Evolutionary conservation across 164 flowering plant genomes (phyloP), one percentile per base, ranked within the genome.

Genomic region (Umbilicus rupestris): DNA sequence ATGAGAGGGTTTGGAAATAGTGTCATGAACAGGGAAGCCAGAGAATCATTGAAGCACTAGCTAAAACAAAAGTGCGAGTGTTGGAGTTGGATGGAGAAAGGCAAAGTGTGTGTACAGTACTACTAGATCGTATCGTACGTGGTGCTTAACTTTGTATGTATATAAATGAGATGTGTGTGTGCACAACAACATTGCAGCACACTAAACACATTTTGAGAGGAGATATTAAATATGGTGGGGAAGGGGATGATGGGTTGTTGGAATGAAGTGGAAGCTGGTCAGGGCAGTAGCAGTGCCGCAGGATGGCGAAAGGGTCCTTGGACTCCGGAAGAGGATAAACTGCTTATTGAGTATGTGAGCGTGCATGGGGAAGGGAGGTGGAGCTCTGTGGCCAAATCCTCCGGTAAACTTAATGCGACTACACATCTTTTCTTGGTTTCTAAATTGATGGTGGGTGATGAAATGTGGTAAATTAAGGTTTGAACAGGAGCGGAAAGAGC

Each of bases 271-370:
- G 29, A 50, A 50, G n/a, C n/a, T n/a, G n/a, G n/a, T n/a, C n/a
- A n/a, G n/a, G 10, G 26, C 28, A 50, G 28, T 22, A 16, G 29
- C 28, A 3, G 29, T 26, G 12, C 28, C 0, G 28, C 28, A 69
- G 84, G 79, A 17, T 80, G 85, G 84, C 78, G 85, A 73, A 85
- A 85, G 69, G 87, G 89, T 8, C 87, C 89, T 39, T 85, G 89
- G 89, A 83, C 85, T 52, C 78, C 79, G 42, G 81, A 83, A 60
- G 89, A 85, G 63, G 87, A 85, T 47, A 81, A 68, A 74, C 42
- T 85, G 64, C 84, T 85, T 1, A 29, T 50, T 62, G 76, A 79
- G 19, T 76, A 85, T 78, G 79, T 85, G 2, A 76, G 39, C 39
- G 68, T 60, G 65, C 70, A 83, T 75, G 89, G 87, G 15, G 89